These are phyloP conservation scores for Hordeum pubiflorum DNA, from an alignment of 202 grass and related monocot genomes.

Conservation along the genomic window DNA sequence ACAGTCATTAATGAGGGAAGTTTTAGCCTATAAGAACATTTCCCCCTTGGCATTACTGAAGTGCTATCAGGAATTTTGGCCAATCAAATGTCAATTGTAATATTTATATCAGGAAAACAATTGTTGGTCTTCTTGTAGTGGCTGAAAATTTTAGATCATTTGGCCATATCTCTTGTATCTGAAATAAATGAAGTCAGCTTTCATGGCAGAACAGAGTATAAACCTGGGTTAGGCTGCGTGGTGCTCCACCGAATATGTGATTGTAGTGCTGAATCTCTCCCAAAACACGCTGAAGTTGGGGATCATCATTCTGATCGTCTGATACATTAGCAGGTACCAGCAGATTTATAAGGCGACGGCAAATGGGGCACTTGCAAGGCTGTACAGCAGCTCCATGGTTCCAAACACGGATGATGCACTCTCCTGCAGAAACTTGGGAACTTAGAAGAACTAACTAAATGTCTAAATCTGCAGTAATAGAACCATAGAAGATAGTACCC, in stretches of 20 bases:
- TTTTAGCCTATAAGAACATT: neutral
- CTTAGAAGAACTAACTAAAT: neutral
- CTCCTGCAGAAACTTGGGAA: conserved; percentile 37
- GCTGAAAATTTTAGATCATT: neutral
- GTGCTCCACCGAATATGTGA: conserved; percentile 58
- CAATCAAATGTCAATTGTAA: neutral
- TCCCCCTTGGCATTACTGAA: neutral
- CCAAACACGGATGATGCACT: conserved; percentile 87
- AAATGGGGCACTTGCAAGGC: conserved; percentile 92
- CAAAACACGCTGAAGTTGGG: conserved; percentile 46
- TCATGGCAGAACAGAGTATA: neutral
- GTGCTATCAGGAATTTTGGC: neutral
- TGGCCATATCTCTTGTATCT: neutral
- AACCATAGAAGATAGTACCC: neutral
- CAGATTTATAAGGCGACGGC: conserved; percentile 70
- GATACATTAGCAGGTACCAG: conserved; percentile 59
- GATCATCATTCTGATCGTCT: conserved; percentile 32
- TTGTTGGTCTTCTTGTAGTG: neutral
- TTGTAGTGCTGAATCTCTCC: conserved; percentile 72
- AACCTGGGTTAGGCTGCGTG: conserved; percentile 79
- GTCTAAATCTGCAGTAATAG: neutral
- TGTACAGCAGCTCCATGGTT: conserved; percentile 63
- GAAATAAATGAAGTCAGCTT: neutral
- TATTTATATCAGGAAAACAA: neutral
- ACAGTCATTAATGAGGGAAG: neutral